These are phyloP conservation scores for Ustilago loliicola DNA, from an alignment of 1,284 basidiomycete genomes.

Conservation along the genomic window DNA sequence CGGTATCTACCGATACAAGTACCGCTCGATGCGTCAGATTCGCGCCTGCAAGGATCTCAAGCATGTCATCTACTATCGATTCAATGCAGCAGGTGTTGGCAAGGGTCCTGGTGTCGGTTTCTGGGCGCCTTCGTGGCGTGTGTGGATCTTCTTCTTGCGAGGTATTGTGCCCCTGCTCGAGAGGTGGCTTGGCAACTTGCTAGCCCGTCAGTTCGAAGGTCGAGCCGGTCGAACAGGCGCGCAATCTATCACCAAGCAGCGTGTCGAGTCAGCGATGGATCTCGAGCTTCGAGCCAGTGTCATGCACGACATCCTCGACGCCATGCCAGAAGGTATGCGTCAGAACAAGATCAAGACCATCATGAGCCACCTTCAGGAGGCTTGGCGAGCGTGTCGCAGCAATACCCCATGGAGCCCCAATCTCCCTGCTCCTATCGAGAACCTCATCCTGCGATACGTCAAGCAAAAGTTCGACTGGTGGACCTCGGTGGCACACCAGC, in stretches of 20 bases:
- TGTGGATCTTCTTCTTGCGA: conserved; percentile 99
- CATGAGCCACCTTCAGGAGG: conserved; percentile 95
- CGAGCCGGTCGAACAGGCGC: conserved; percentile 84
- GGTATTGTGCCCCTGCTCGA: conserved; percentile 98
- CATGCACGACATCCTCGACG: conserved; percentile 91
- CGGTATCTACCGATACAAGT: conserved; percentile 98
- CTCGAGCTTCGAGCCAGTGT: conserved; percentile 96
- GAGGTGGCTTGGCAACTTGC: conserved; percentile 96
- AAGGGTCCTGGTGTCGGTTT: conserved; percentile 99
- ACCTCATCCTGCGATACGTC: conserved; percentile 98
- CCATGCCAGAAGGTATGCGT: conserved; percentile 99
- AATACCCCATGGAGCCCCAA: conserved; percentile 98
- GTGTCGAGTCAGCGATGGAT: conserved; percentile 98
- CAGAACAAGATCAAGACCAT: conserved; percentile 99
- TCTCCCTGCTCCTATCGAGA: conserved; percentile 98
- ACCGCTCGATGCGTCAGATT: conserved; percentile 99
- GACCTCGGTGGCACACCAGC: conserved; percentile 92
- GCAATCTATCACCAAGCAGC: conserved; percentile 94
- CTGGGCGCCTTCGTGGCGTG: conserved; percentile 99
- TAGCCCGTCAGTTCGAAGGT: conserved; percentile 96
- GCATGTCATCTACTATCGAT: conserved; percentile 82
- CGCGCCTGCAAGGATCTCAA: conserved; percentile 99
- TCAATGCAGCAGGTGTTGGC: conserved; percentile 99
- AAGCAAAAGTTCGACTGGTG: conserved; percentile 99
- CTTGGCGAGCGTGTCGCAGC: conserved; percentile 97